These are phyloP conservation scores for Phycomyces blakesleeanus DNA, from an alignment of 192 early-diverging fungal genomes.

Conservation along the genomic window DNA sequence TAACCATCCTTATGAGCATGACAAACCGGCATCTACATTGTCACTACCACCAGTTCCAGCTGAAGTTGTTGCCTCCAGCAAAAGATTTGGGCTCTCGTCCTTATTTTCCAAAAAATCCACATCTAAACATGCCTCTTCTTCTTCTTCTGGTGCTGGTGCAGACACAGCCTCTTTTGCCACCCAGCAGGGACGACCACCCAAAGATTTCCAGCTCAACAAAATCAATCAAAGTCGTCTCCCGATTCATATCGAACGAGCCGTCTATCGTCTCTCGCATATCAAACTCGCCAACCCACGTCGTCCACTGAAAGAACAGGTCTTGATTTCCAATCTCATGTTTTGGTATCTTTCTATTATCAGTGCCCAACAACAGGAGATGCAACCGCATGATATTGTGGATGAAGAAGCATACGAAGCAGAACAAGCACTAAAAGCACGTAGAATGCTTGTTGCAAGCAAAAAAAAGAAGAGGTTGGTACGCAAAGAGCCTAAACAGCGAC, in stretches of 20 bases:
- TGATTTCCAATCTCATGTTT: conserved; percentile 79
- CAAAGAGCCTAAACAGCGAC: not conserved
- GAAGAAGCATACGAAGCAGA: not conserved
- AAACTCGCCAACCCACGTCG: conserved; percentile 75
- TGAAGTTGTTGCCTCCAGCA: not conserved
- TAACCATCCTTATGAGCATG: no score
- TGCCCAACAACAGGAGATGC: conserved; percentile 21
- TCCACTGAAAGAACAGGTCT: conserved; percentile 68
- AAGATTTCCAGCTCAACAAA: conserved; percentile 22
- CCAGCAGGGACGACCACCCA: conserved; percentile 12
- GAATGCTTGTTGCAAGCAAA: not conserved
- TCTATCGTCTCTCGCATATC: conserved; percentile 69
- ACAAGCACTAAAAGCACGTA: not conserved
- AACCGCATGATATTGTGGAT: not conserved
- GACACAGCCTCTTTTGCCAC: not conserved
- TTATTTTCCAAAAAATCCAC: no score
- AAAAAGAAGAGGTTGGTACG: not conserved
- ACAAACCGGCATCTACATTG: not conserved
- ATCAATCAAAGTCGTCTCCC: conserved; percentile 50
- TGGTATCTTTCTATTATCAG: conserved; percentile 71
- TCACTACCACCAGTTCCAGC: not conserved
- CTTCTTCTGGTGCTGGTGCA: not conserved
- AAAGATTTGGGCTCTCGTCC: no score
- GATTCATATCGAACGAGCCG: conserved; percentile 73
- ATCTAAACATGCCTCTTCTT: not conserved